Percentiles rank a stretch among this genome's conserved stretches.
Conservation (phyloP, 306 rosid genomes). For the Rosa persica region DNA sequence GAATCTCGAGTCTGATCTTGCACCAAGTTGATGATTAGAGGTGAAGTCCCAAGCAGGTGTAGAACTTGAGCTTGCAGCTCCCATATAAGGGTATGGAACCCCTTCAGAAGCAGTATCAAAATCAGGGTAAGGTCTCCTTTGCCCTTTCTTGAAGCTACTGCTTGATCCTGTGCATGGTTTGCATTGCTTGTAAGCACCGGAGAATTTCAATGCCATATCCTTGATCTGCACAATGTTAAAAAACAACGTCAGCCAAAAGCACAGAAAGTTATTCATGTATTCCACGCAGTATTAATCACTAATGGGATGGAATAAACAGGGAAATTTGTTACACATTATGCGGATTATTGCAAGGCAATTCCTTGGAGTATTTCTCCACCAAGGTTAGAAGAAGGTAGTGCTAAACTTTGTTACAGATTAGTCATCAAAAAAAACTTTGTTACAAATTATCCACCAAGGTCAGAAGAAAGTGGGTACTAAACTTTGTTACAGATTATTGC, state of each 20-base stretch:
- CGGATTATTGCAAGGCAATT: not conserved
- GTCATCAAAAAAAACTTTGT: not conserved
- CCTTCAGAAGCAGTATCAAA: slow-evolving; percentile 78
- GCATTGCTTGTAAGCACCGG: slow-evolving; percentile 69
- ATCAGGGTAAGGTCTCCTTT: slow-evolving; percentile 63
- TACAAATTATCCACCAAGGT: too few species aligned
- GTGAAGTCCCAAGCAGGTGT: slow-evolving; percentile 89
- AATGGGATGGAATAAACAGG: not conserved
- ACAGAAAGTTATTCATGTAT: not conserved
- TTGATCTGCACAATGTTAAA: slow-evolving; percentile 57
- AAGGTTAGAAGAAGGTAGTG: not conserved
- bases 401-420: not conserved
- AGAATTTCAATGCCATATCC: slow-evolving; percentile 83
- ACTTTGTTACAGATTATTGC: not conserved
- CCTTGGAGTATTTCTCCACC: not conserved
- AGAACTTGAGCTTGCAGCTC: slow-evolving; percentile 80
- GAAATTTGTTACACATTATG: not conserved
- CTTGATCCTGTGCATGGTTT: slow-evolving; percentile 74
- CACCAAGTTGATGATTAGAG: slow-evolving; percentile 40
- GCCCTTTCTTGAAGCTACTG: slow-evolving; percentile 55
- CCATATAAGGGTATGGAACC: slow-evolving; percentile 70
- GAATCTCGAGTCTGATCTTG: slow-evolving; percentile 61
- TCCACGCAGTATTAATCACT: not conserved
- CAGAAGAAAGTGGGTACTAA: too few species aligned
- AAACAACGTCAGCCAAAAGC: not conserved